phyloP scores from a whole-genome alignment of 106 monocot genomes.

The Allium fistulosum region DNA sequence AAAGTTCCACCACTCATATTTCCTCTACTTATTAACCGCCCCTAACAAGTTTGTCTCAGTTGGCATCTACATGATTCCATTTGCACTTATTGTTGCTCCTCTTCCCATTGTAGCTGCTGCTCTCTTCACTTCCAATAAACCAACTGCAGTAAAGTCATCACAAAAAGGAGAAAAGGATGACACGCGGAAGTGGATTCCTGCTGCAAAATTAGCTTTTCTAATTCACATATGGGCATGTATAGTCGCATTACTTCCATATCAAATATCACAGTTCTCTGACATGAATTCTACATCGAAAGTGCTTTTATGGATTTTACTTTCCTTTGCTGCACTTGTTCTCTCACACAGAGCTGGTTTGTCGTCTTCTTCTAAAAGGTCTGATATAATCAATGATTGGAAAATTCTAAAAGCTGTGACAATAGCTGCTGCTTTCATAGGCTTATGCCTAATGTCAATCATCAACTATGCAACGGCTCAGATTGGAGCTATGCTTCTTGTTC shows the following conservation, averaged over 20 bases:
- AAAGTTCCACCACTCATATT: slow-evolving; percentile 95
- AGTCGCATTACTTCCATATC: slow-evolving; percentile 49
- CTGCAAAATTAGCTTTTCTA: slow-evolving; percentile 50
- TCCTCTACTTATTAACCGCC: slow-evolving; percentile 81
- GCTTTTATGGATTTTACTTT: slow-evolving; percentile 41
- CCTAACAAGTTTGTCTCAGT: slow-evolving; percentile 87
- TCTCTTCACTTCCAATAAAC: slow-evolving; percentile 31
- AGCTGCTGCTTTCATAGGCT: slow-evolving; percentile 37
- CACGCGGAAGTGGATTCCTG: slow-evolving; percentile 74
- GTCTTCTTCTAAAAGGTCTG: background rate
- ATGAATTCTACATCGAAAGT: slow-evolving; percentile 16
- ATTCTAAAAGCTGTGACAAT: slow-evolving; percentile 60
- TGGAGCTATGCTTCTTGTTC: slow-evolving; percentile 69
- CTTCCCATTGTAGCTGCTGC: slow-evolving; percentile 79
- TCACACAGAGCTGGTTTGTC: slow-evolving; percentile 19
- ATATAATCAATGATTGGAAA: slow-evolving; percentile 31
- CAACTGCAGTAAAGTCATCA: background rate
- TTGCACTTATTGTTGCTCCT: slow-evolving; percentile 70
- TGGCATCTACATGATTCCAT: slow-evolving; percentile 87
- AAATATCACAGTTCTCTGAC: slow-evolving; percentile 35
- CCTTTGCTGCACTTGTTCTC: slow-evolving; percentile 24
- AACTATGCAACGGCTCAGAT: slow-evolving; percentile 84
- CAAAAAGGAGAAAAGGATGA: background rate
- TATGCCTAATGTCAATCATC: slow-evolving; percentile 85
- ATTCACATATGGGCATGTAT: slow-evolving; percentile 62